These are phyloP conservation scores for Gossypium anomalum DNA, from an alignment of 345 rosid species.

Conservation along the genomic window DNA sequence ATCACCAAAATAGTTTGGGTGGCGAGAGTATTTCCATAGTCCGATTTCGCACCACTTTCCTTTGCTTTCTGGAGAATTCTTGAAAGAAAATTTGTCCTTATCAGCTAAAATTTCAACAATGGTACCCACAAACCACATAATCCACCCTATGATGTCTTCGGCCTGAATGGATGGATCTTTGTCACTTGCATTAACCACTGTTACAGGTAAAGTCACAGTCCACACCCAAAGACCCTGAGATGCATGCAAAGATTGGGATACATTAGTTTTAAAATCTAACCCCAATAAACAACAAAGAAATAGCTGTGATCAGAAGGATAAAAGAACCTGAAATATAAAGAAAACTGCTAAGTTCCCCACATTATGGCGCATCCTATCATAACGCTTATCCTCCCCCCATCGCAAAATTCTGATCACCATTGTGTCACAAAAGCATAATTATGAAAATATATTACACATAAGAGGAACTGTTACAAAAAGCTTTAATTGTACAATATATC, in stretches of 20 bases:
- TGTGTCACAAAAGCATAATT: background rate
- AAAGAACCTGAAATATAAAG: conserved; percentile 70
- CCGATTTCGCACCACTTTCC: conserved; percentile 87
- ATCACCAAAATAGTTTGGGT: conserved; percentile 95
- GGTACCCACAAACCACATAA: conserved; percentile 65
- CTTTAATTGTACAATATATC: background rate
- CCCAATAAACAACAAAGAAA: conserved; percentile 5
- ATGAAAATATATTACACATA: background rate
- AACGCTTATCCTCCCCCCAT: conserved; percentile 94
- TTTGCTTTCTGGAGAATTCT: conserved; percentile 68
- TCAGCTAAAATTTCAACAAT: conserved; percentile 72
- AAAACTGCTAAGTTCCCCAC: conserved; percentile 66
- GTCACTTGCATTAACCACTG: conserved; percentile 77
- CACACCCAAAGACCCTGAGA: conserved; percentile 91
- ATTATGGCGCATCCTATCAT: conserved; percentile 72
- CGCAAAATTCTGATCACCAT: conserved; percentile 58
- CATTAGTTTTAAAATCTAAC: conserved; percentile 1
- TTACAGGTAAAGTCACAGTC: conserved; percentile 92
- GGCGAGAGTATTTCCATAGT: conserved; percentile 78
- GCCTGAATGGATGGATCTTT: conserved; percentile 58
- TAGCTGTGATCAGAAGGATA: conserved; percentile 1
- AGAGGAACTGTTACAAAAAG: background rate
- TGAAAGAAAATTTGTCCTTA: conserved; percentile 76
- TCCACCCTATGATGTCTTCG: conserved; percentile 79
- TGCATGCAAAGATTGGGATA: background rate